Conservation (phyloP, 1,139 yeast species). For the Yamadazyma epiphylla region DNA sequence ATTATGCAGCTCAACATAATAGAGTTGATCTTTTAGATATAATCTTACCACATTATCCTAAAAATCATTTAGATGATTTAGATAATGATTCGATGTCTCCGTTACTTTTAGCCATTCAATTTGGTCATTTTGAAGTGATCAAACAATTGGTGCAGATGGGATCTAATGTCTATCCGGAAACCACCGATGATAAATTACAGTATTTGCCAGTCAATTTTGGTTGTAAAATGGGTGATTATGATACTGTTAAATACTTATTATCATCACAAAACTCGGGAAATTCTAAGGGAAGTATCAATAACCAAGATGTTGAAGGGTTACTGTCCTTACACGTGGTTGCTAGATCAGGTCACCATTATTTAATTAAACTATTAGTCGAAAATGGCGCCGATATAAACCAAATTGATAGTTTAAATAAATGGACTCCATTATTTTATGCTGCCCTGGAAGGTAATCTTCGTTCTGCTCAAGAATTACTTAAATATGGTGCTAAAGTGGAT, state of each 20-base stretch:
- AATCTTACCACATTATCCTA: constrained; percentile 37
- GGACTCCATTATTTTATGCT: constrained; percentile 93
- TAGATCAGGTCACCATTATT: constrained; percentile 69
- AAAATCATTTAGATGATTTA: constrained; percentile 42
- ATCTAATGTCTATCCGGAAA: constrained; percentile 54
- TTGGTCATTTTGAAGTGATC: constrained; percentile 57
- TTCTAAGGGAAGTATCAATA: constrained; percentile 27
- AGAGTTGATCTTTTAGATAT: constrained; percentile 51
- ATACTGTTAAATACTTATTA: constrained; percentile 61
- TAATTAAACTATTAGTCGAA: constrained; percentile 63
- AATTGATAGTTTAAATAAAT: constrained; percentile 78
- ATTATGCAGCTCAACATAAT: constrained; percentile 78
- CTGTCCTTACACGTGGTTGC: constrained; percentile 88
- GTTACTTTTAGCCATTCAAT: constrained; percentile 70
- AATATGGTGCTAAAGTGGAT: constrained; percentile 67
- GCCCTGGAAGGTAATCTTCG: constrained; percentile 78
- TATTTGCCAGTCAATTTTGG: constrained; percentile 88
- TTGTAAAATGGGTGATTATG: constrained; percentile 77
- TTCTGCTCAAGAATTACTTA: constrained; percentile 68
- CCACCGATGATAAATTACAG: constrained; percentile 46
- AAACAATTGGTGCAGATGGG: constrained; percentile 41
- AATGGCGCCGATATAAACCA: constrained; percentile 80
- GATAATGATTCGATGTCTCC: constrained; percentile 82
- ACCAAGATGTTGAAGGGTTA: constrained; percentile 83
- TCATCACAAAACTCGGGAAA: constrained; percentile 24